Evolutionary conservation across 208 protist genomes (phyloP).

Genomic region (Zelonia costaricensis): DNA sequence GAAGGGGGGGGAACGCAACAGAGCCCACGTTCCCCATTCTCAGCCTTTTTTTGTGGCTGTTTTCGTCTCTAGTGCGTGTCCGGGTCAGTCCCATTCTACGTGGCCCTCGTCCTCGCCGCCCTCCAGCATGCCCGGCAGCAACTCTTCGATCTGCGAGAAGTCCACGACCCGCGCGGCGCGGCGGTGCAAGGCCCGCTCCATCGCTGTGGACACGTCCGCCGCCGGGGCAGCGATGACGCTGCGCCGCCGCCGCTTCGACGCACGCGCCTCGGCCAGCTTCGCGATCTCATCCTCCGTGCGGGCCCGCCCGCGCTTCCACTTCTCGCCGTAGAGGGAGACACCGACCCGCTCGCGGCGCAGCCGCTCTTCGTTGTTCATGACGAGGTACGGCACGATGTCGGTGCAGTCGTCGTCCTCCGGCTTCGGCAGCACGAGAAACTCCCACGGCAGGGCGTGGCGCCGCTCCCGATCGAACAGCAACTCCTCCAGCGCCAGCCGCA

Average conservation of each 20-base stretch:
- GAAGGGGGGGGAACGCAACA: not conserved
- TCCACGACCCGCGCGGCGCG: slow-evolving; percentile 63
- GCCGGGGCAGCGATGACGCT: slow-evolving; percentile 45
- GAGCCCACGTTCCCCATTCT: not conserved
- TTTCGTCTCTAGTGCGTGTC: not conserved
- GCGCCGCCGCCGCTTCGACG: slow-evolving; percentile 52
- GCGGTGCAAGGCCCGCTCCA: slow-evolving; percentile 64
- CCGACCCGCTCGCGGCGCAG: slow-evolving; percentile 72
- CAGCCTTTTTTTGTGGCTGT: not conserved
- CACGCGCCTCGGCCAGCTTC: slow-evolving; percentile 45
- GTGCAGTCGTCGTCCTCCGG: slow-evolving; percentile 53
- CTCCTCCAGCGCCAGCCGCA: slow-evolving; percentile 39
- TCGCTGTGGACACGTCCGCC: slow-evolving; percentile 47
- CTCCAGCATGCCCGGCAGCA: slow-evolving; percentile 69
- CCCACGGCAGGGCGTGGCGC: slow-evolving; percentile 79
- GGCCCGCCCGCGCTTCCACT: slow-evolving; percentile 70
- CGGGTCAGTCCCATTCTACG: slow-evolving; percentile 55
- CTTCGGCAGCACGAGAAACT: slow-evolving; percentile 77
- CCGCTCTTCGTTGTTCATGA: slow-evolving; percentile 86
- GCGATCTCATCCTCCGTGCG: slow-evolving; percentile 74
- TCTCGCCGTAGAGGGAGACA: slow-evolving; percentile 63
- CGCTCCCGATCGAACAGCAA: slow-evolving; percentile 72
- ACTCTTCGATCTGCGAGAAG: slow-evolving; percentile 76
- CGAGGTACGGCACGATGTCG: slow-evolving; percentile 72
- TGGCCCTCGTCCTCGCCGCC: slow-evolving; percentile 43